Evolutionary conservation across 179 eudicot genomes (phyloP), one percentile per base, ranked within the genome.

Genomic region (Camellia oleifera): DNA sequence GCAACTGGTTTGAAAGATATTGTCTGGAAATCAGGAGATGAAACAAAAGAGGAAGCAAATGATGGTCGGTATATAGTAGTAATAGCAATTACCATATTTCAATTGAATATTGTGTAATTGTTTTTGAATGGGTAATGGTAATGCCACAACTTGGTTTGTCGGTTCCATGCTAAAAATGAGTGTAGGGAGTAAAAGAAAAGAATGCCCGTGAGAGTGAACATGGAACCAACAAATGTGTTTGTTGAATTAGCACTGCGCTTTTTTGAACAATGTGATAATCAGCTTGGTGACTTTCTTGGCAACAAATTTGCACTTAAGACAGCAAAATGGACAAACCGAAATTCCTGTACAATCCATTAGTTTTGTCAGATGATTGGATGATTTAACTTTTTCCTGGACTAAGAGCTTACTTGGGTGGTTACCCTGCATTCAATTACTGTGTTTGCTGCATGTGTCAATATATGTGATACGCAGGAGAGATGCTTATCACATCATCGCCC

Each of bases 1-100:
- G 86, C 94, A 1, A 86, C 94, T 10, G 97, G 98, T 67, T 79
- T 94, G 85, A 89, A 95, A 87, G 98, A 94, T 65, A 86, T 95
- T 32, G 94, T 95, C 53, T 95, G 99, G 99, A 89, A 87, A 53
- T 60, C 85, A 11, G 88, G 80, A 48, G 87, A 89, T n/a, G 86
- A 85, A 73, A 81, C 82, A 66, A 80, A 77, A 63, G 87, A 79
- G 52, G 85, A 83, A 75, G 82, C 40, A n/a, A 69, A 73, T 20
- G 80, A 62, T 62, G 85, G 83, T 77, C 14, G 79, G 81, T 81
- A 4, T 4, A 7, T 64, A 6, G 50, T 50, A 40, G 53, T 32
- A 15, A 32, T 44, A 69, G 44, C 20, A 42, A 69, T 42, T 44
- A 4, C 53, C 72, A 45, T 45, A 45, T 57, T 3, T 9, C 17